Percentiles rank a stretch among this genome's conserved stretches.
Evolutionary conservation across 805 yeast genomes (phyloP).

Genomic region (Ogataea neopini): DNA sequence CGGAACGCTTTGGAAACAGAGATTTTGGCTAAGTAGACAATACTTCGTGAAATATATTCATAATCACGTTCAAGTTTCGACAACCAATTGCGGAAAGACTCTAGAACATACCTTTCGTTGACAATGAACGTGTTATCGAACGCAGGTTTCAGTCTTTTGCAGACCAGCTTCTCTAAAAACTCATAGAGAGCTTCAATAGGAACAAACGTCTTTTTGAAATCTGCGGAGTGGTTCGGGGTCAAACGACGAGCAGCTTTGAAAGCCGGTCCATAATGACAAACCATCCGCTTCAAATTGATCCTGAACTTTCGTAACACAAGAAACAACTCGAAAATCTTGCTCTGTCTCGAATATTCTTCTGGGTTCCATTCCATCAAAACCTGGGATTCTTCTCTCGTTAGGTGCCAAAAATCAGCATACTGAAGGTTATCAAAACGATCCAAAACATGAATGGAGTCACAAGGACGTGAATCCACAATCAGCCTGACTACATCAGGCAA

Average conservation of each 20-base stretch:
- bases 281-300: slow-evolving; percentile 31
- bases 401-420: slow-evolving; percentile 33
- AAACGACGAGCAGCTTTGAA: slow-evolving; percentile 23
- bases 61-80: slow-evolving; percentile 28
- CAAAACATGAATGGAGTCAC: slow-evolving; percentile 23
- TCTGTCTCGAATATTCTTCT: slow-evolving; percentile 32
- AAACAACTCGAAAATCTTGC: slow-evolving; percentile 33
- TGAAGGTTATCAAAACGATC: slow-evolving; percentile 27
- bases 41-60: slow-evolving; percentile 30
- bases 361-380: slow-evolving; percentile 28
- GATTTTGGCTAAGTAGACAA: slow-evolving; percentile 32
- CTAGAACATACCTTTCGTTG: slow-evolving; percentile 29
- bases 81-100: slow-evolving; percentile 29
- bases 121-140: slow-evolving; percentile 33
- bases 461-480: slow-evolving; percentile 31
- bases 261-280: slow-evolving; percentile 29
- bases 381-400: slow-evolving; percentile 26
- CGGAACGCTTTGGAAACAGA: slow-evolving; percentile 29
- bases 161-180: slow-evolving; percentile 30
- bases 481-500: slow-evolving; percentile 28
- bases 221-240: slow-evolving; percentile 20
- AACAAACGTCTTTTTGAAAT: slow-evolving; percentile 32
- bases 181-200: slow-evolving; percentile 27
- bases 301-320: slow-evolving; percentile 28
- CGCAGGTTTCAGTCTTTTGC: slow-evolving; percentile 27